phyloP scores from a whole-genome alignment of 2,329 filamentous ascomycete species.

The Aspergillus aculeatinus region DNA sequence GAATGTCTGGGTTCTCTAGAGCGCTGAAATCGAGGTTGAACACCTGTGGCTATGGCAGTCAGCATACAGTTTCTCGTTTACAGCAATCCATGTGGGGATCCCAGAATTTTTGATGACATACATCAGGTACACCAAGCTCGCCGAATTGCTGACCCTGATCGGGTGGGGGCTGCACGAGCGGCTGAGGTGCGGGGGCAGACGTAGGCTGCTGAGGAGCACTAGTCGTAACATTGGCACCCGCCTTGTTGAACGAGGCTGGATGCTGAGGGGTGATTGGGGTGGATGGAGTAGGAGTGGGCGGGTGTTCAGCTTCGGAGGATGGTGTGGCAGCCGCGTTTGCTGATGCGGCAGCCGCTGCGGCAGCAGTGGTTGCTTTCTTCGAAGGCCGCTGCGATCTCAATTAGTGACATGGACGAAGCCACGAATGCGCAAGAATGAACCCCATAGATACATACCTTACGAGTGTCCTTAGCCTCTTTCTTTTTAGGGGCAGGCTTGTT shows the following conservation, averaged over 20 bases:
- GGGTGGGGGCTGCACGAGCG: slow-evolving; percentile 36
- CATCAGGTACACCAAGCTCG: slow-evolving; percentile 39
- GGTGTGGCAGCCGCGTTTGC: slow-evolving; percentile 45
- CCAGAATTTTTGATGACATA: slow-evolving; percentile 24
- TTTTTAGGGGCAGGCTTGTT: slow-evolving; percentile 61
- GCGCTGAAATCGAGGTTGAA: slow-evolving; percentile 47
- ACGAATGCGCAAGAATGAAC: neutral
- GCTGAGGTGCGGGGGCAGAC: slow-evolving; percentile 36
- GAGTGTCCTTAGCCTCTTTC: slow-evolving; percentile 55
- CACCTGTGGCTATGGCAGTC: slow-evolving; percentile 25
- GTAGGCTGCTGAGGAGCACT: slow-evolving; percentile 36
- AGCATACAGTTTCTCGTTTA: slow-evolving; percentile 17
- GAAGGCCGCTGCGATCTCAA: slow-evolving; percentile 35
- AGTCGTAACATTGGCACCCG: slow-evolving; percentile 36
- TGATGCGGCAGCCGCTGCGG: slow-evolving; percentile 32
- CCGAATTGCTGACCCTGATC: slow-evolving; percentile 36
- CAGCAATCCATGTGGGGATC: neutral
- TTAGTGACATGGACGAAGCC: slow-evolving; percentile 16
- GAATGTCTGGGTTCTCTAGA: slow-evolving; percentile 47
- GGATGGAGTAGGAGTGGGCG: slow-evolving; percentile 49
- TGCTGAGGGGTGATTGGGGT: slow-evolving; percentile 51
- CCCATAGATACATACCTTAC: slow-evolving; percentile 46
- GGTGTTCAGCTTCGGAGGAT: slow-evolving; percentile 48
- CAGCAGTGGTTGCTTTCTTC: slow-evolving; percentile 41
- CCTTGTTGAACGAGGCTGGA: slow-evolving; percentile 46